Evolutionary conservation across 805 yeast genomes (phyloP), one percentile per base, ranked within the genome.

Genomic region (Kodamaea restingae): DNA sequence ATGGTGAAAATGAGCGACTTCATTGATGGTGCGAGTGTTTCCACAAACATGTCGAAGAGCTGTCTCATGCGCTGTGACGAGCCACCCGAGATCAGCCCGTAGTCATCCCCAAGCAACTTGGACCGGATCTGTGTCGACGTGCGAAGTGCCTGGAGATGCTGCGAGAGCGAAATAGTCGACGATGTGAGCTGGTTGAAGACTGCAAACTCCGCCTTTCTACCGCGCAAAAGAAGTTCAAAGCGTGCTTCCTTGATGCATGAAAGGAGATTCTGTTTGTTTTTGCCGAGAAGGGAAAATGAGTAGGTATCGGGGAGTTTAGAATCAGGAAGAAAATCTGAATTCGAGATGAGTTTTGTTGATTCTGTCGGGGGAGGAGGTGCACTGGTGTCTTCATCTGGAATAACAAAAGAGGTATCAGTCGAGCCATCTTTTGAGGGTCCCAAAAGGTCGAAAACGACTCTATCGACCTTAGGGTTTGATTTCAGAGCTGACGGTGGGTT

Each of bases 11-110:
- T 71, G 47, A 80, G 78, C 1, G 87, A 78, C 51, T 76, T 77
- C 55, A 82, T 69, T 0, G 90, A 80, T 0, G 95, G 93, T 0
- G 88, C 87, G 32, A 85, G 61, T 49, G 82, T 71, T 45, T 72
- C 73, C 1, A 81, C 80, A 54, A 85, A 85, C 25, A 81, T 52
- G 40, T 80, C 80, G 54, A 84, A 83, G 14, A 84, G 61, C 50
- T 30, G 21, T 12, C 15, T 3, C 21, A 30, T 30, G 9, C 32
- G 32, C 80, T 78, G 12, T 54, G 52, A 20, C 14, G 43, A 25
- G 3, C 27, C 35, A 20, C 22, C 22, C 8, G 22, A 6, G 22
- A 20, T 20, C 22, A 20, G 22, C 22, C 22, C 22, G 35, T 25
- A 28, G 18, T 11, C 35, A 21, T 30, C 29, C 18, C 25, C 30